Conservation (phyloP, 192 early-diverging fungal genomes). For the Cetraspora pellucida region DNA sequence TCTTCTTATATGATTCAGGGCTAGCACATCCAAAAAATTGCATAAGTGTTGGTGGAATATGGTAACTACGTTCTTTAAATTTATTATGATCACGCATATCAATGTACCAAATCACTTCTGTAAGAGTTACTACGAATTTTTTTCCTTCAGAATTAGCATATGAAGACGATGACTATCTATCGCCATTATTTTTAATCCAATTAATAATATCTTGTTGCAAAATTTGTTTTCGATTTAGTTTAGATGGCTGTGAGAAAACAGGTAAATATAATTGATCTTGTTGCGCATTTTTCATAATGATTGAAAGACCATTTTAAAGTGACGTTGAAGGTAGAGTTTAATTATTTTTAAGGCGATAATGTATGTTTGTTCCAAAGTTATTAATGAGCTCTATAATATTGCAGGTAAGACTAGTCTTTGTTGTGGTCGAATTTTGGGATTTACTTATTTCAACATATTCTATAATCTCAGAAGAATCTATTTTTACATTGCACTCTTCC, state of each 20-base stretch:
- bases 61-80: neutral
- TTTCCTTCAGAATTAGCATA: neutral
- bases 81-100: neutral
- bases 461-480: no score
- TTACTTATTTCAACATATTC: no score
- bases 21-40: neutral
- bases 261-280: neutral
- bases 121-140: neutral
- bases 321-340: neutral
- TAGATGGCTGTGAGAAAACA: neutral
- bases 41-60: neutral
- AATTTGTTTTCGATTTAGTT: neutral
- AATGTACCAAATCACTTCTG: neutral
- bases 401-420: neutral
- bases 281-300: neutral
- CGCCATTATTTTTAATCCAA: neutral
- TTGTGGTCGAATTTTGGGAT: neutral
- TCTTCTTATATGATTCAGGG: neutral
- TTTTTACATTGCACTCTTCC: neutral
- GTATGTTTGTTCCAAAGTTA: no score
- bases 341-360: neutral
- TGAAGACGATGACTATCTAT: neutral
- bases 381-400: neutral
- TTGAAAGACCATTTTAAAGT: neutral
- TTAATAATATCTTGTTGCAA: neutral